A percentile compares a stretch with the other conserved stretches of the same genome.
Conservation (phyloP, 306 rosid species). For the Coriaria nepalensis region DNA sequence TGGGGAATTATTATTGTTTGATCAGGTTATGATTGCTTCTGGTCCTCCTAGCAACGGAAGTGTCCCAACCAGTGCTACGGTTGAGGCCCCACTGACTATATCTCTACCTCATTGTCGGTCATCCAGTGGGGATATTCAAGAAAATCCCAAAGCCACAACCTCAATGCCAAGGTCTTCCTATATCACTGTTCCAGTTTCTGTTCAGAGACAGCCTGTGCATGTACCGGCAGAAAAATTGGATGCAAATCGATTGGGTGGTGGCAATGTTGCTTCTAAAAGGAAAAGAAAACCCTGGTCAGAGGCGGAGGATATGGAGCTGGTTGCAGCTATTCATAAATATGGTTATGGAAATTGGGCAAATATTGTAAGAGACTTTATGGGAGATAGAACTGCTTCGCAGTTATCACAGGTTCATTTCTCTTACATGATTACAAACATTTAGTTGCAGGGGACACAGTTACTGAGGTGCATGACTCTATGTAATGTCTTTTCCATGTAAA, state of each 20-base stretch:
- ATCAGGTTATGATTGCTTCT: constrained; percentile 76
- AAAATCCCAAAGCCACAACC: constrained; percentile 31
- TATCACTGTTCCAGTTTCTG: constrained; percentile 63
- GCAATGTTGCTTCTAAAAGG: constrained; percentile 33
- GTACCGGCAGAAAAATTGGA: constrained; percentile 38
- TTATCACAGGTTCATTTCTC: constrained; percentile 97
- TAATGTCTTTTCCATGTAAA: no score
- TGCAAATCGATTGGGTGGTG: constrained; percentile 29
- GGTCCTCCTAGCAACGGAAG: constrained; percentile 40
- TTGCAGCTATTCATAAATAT: constrained; percentile 55
- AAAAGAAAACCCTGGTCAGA: constrained; percentile 82
- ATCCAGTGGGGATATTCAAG: constrained; percentile 20
- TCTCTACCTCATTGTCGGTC: constrained; percentile 44
- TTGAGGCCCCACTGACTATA: constrained; percentile 74
- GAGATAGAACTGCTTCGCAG: constrained; percentile 66
- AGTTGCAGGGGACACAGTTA: no score
- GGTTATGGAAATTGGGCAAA: constrained; percentile 95
- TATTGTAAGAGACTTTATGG: constrained; percentile 51
- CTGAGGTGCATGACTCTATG: no score
- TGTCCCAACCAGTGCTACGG: constrained; percentile 43
- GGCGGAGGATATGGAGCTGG: constrained; percentile 69
- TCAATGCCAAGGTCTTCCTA: constrained; percentile 32
- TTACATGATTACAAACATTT: no score
- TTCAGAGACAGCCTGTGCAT: constrained; percentile 56
- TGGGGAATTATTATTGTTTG: constrained; percentile 17